Base-by-base conservation (phyloP, 2,329 filamentous ascomycete species). In the Beauveria varroae region DNA sequence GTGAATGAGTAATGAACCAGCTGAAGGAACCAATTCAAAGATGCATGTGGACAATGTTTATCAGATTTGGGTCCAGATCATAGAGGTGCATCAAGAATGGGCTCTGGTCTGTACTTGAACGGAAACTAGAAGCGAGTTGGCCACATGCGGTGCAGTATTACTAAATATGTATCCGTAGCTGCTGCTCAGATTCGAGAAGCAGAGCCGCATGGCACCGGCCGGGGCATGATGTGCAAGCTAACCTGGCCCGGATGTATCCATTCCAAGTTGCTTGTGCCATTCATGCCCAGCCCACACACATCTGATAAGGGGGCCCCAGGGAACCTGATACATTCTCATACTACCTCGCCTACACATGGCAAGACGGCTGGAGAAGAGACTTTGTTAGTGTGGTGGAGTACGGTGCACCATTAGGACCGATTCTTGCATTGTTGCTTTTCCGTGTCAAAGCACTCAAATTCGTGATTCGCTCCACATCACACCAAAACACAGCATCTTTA, bases 261-360 rank as follows among this genome's bases (percentile, higher is more conserved):
- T 20, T 41, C 26, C 10, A n/a, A n/a, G 24, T 34, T 44, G 55
- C 26, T 40, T 37, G 20, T 49, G 37, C 22, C 26, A 60, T 53
- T n/a, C 2, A 46, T 52, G 47, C 57, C 30, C 30, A 14, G 24
- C n/a, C 22, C 40, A 37, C 34, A 37, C 34, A 37, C 34, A 50
- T 52, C 50, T 40, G 24, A 43, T 44, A 54, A 53, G n/a, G 41
- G 46, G 10, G 3, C 10, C 24, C 5, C 14, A 26, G n/a, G 51
- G 20, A 22, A 52, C 40, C 57, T 54, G 50, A 60, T 60, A 54
- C 50, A 47, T 34, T 41, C 41, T 53, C 49, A 54, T 60, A 46
- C 57, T 20, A 52, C 40, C 47, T 49, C 22, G 30, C 22, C 6
- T 18, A 37, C 12, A 26, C 5, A 14, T 30, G 40, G 18, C 5